Conservation (phyloP, 2,329 filamentous ascomycete genomes). For the Cadophora sp. region DNA sequence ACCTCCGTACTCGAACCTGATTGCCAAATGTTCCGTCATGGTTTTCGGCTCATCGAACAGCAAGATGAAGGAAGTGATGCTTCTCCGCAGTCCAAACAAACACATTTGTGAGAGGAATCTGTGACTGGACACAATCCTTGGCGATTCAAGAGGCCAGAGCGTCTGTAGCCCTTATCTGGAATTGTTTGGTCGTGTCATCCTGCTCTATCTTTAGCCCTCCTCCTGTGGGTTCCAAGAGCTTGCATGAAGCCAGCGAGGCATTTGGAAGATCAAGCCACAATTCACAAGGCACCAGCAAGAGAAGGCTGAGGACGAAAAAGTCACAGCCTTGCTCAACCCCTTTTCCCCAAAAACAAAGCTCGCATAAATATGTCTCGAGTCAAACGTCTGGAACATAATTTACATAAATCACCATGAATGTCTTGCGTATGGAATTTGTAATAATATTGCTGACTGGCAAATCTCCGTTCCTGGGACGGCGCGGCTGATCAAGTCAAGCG, state of each 20-base stretch:
- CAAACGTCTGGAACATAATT: background rate
- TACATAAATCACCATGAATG: background rate
- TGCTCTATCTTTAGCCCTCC: slow-evolving; percentile 7
- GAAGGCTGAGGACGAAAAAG: background rate
- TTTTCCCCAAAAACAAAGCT: background rate
- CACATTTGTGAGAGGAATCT: background rate
- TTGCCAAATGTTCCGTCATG: too few relatives aligned
- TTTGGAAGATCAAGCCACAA: slow-evolving; percentile 4
- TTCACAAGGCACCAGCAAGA: slow-evolving; percentile 2
- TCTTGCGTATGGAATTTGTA: background rate
- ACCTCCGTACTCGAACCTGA: too few relatives aligned
- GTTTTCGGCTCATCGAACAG: too few relatives aligned
- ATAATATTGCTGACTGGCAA: background rate
- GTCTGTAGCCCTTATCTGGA: background rate
- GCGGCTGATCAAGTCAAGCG: slow-evolving; percentile 15
- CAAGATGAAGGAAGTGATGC: background rate
- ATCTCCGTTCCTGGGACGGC: slow-evolving; percentile 7
- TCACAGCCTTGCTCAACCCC: slow-evolving; percentile 1
- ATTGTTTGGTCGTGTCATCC: background rate
- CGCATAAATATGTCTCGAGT: background rate
- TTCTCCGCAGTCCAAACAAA: background rate
- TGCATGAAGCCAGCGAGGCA: slow-evolving; percentile 13
- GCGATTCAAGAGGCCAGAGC: background rate
- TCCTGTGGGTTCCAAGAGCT: slow-evolving; percentile 13
- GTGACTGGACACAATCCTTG: background rate